A percentile compares a stretch with the other conserved stretches of the same genome.
These are phyloP conservation scores for Saprolegnia diclina DNA, from an alignment of 352 stramenopile species.

Conservation along the genomic window DNA sequence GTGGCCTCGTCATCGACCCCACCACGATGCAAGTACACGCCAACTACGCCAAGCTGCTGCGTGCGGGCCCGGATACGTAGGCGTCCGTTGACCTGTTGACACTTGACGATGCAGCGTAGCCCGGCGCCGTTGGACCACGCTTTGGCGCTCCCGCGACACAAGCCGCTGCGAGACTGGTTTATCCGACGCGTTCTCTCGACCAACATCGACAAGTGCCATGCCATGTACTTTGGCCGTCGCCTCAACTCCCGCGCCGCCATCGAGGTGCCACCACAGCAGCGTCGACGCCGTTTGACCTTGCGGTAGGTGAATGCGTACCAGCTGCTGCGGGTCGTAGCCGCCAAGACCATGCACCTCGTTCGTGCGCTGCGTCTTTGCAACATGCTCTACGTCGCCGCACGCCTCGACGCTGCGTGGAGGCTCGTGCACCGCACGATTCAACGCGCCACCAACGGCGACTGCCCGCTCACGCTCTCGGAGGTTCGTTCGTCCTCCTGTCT, in stretches of 20 bases:
- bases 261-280: neutral
- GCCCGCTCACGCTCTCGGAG: neutral
- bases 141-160: neutral
- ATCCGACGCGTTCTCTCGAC: neutral
- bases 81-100: too few relatives aligned
- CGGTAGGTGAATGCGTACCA: constrained; percentile 19
- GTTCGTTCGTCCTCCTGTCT: neutral
- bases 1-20: constrained; percentile 61
- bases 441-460: neutral
- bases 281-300: too few relatives aligned
- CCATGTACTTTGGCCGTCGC: neutral
- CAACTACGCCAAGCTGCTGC: constrained; percentile 68
- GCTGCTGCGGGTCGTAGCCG: constrained; percentile 4
- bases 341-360: neutral
- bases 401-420: neutral
- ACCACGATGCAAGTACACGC: constrained; percentile 50
- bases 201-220: neutral
- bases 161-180: neutral
- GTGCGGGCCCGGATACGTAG: too few relatives aligned
- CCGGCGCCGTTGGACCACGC: neutral
- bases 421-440: neutral
- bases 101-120: too few relatives aligned
- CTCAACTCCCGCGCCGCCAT: neutral
- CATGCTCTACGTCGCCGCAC: neutral
- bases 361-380: neutral